Conservation (phyloP, 2,329 filamentous ascomycete genomes). For the Fusarium albidum region DNA sequence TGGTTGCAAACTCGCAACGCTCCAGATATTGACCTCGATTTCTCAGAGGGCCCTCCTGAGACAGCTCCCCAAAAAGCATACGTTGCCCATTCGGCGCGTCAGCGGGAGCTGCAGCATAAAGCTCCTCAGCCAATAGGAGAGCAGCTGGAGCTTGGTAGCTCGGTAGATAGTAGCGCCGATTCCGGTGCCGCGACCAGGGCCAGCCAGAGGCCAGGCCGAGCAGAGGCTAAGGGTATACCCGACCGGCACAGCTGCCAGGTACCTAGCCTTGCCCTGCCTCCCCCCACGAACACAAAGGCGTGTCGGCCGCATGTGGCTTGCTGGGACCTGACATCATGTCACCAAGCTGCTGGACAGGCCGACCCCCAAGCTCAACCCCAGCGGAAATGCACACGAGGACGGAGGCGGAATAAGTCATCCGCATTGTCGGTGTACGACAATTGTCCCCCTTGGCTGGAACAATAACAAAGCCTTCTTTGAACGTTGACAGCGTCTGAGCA, state of each 20-base stretch:
- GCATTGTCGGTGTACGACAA: constrained; percentile 27
- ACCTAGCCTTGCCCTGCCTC: constrained; percentile 16
- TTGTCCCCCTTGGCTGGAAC: background rate
- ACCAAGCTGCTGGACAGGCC: constrained; percentile 33
- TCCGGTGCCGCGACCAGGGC: constrained; percentile 8
- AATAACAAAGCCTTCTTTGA: background rate
- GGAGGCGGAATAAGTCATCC: constrained; percentile 8
- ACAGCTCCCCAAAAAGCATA: constrained; percentile 46
- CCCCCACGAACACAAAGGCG: constrained; percentile 31
- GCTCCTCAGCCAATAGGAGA: constrained; percentile 40
- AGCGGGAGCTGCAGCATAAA: constrained; percentile 42
- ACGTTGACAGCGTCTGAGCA: background rate
- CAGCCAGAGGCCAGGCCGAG: too few relatives aligned
- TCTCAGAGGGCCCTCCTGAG: constrained; percentile 37
- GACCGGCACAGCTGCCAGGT: constrained; percentile 21
- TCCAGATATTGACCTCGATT: constrained; percentile 33
- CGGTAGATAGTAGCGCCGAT: constrained; percentile 38
- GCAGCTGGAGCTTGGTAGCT: background rate
- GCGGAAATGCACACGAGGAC: constrained; percentile 15
- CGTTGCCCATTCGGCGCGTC: constrained; percentile 46
- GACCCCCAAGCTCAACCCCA: constrained; percentile 16
- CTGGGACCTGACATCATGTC: constrained; percentile 41
- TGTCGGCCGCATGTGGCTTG: constrained; percentile 34
- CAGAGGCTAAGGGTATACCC: too few relatives aligned
- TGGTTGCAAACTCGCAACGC: constrained; percentile 33